Evolutionary conservation across 257 asterid genomes (phyloP).

Genomic region (Solanum gracilifrons): DNA sequence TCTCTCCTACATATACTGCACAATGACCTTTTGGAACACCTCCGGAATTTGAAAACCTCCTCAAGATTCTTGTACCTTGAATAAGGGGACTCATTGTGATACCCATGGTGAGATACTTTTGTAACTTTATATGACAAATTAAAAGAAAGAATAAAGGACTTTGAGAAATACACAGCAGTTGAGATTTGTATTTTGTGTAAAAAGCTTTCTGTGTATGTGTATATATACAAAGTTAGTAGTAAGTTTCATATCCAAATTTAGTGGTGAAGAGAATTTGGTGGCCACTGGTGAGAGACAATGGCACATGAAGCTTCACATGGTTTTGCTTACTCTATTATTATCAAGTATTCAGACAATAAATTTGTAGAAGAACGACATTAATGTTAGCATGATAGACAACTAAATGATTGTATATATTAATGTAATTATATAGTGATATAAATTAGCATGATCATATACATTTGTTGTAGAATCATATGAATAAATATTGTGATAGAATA

Average conservation of each 20-base stretch:
- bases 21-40: neutral
- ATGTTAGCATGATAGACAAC: too few relatives aligned
- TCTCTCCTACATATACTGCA: neutral
- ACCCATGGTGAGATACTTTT: neutral
- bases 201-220: neutral
- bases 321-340: neutral
- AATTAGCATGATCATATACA: too few relatives aligned
- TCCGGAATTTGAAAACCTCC: neutral
- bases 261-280: neutral
- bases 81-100: neutral
- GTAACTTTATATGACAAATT: neutral
- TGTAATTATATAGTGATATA: too few relatives aligned
- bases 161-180: neutral
- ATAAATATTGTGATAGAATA: too few relatives aligned
- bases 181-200: neutral
- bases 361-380: neutral
- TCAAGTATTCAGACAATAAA: neutral
- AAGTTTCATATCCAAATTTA: neutral
- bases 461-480: too few relatives aligned
- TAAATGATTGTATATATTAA: too few relatives aligned
- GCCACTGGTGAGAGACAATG: neutral
- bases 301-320: neutral
- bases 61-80: neutral
- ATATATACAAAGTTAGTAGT: neutral
- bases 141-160: neutral